A percentile compares a stretch with the other conserved stretches of the same genome.
These are phyloP conservation scores for Trametes polyzona DNA, from an alignment of 1,284 basidiomycete genomes.

Conservation along the genomic window DNA sequence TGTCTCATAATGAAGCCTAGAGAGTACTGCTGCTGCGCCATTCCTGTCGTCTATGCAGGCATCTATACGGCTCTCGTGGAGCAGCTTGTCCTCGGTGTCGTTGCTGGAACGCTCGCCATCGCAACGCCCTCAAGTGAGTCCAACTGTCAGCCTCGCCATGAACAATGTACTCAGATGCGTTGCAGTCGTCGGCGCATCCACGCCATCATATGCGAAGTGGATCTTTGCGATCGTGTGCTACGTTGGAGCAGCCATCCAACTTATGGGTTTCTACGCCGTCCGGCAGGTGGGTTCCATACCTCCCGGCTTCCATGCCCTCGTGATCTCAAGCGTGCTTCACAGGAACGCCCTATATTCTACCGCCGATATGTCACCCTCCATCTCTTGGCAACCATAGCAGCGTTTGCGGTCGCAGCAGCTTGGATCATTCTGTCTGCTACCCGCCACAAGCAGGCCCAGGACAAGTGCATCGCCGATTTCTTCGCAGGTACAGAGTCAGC, in stretches of 20 bases:
- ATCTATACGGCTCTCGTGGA: constrained; percentile 82
- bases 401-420: constrained; percentile 77
- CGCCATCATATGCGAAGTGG: constrained; percentile 74
- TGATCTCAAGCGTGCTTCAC: background rate
- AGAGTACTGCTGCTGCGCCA: constrained; percentile 83
- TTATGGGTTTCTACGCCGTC: constrained; percentile 84
- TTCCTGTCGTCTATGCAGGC: constrained; percentile 85
- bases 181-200: constrained; percentile 83
- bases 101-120: constrained; percentile 79
- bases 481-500: constrained; percentile 46
- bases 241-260: constrained; percentile 70
- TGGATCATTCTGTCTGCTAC: constrained; percentile 82
- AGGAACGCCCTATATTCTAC: constrained; percentile 83
- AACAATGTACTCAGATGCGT: constrained; percentile 7
- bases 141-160: background rate
- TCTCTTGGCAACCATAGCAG: constrained; percentile 55
- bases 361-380: constrained; percentile 79
- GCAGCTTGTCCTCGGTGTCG: constrained; percentile 70
- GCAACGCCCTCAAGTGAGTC: constrained; percentile 78
- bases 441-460: constrained; percentile 71
- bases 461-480: constrained; percentile 67
- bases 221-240: constrained; percentile 80
- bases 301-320: background rate
- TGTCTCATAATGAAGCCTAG: constrained; percentile 56
- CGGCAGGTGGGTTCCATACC: constrained; percentile 48